phyloP scores from a whole-genome alignment of 2,329 filamentous ascomycete species.

The Fusarium agapanthi region DNA sequence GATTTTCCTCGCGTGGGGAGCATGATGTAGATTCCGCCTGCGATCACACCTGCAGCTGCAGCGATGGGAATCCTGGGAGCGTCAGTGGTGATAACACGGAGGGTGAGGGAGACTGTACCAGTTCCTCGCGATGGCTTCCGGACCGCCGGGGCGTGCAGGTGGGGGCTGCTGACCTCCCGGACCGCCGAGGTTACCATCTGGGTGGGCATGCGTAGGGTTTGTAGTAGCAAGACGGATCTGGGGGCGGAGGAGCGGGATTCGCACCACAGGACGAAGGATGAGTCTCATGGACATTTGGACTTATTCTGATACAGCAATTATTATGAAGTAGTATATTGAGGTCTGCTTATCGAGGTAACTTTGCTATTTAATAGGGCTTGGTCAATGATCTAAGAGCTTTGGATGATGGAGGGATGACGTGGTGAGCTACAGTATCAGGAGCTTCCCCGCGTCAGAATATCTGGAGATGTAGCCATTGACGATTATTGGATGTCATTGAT shows the following conservation, averaged over 20 bases:
- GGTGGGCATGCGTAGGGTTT: not conserved
- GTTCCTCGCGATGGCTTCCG: slow-evolving; percentile 45
- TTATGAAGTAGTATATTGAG: not conserved
- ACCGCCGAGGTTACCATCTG: slow-evolving; percentile 42
- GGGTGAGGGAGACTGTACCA: slow-evolving; percentile 36
- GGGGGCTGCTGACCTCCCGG: slow-evolving; percentile 47
- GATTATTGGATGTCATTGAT: slow-evolving; percentile 19
- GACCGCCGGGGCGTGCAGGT: slow-evolving; percentile 40
- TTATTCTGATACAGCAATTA: not conserved
- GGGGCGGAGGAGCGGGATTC: slow-evolving; percentile 34
- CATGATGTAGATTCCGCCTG: slow-evolving; percentile 43
- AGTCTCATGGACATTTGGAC: slow-evolving; percentile 23
- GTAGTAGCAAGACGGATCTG: slow-evolving; percentile 20
- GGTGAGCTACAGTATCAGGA: not conserved
- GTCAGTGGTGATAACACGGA: not conserved
- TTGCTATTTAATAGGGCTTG: not conserved
- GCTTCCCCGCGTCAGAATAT: slow-evolving; percentile 7
- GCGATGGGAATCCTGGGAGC: slow-evolving; percentile 42
- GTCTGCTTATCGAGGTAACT: not conserved
- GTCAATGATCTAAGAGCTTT: slow-evolving; percentile 16
- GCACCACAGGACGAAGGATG: slow-evolving; percentile 30
- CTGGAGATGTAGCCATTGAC: slow-evolving; percentile 1
- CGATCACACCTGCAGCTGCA: slow-evolving; percentile 38
- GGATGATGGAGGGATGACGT: slow-evolving; percentile 39
- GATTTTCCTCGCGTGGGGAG: slow-evolving; percentile 27